Percentiles rank a stretch among this genome's conserved stretches.
Conservation (phyloP, 2,329 filamentous ascomycete genomes). For the Penicillium rolfsii region DNA sequence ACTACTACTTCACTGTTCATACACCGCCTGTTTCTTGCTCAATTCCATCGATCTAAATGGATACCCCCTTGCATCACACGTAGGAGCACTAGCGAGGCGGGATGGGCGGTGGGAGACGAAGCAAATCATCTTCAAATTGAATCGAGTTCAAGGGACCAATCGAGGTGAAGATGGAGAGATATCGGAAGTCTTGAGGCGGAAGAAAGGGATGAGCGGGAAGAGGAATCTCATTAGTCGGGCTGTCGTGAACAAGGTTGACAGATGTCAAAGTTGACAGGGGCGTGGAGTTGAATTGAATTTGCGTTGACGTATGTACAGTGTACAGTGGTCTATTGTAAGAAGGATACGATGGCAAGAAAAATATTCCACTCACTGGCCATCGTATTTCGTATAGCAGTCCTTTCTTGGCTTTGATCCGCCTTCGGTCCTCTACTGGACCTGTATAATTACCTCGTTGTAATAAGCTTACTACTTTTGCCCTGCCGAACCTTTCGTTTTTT, state of each 20-base stretch:
- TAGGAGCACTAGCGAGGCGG: background rate
- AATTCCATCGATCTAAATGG: background rate
- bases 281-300: background rate
- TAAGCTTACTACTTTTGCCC: background rate
- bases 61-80: background rate
- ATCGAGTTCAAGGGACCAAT: constrained; percentile 3
- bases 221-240: background rate
- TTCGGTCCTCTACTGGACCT: background rate
- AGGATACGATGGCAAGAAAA: too few relatives aligned
- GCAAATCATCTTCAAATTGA: background rate
- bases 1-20: background rate
- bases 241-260: constrained; percentile 17
- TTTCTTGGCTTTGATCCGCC: background rate
- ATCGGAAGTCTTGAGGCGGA: background rate
- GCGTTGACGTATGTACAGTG: background rate
- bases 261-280: constrained; percentile 18
- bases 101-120: background rate
- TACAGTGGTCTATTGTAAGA: background rate
- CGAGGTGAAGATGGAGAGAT: background rate
- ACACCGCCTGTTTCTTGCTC: constrained; percentile 13
- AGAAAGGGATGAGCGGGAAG: background rate
- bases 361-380: too few relatives aligned
- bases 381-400: background rate
- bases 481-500: background rate
- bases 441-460: background rate